phyloP scores from a whole-genome alignment of 2,329 filamentous ascomycete genomes.

The Pestalotiopsis sp. region DNA sequence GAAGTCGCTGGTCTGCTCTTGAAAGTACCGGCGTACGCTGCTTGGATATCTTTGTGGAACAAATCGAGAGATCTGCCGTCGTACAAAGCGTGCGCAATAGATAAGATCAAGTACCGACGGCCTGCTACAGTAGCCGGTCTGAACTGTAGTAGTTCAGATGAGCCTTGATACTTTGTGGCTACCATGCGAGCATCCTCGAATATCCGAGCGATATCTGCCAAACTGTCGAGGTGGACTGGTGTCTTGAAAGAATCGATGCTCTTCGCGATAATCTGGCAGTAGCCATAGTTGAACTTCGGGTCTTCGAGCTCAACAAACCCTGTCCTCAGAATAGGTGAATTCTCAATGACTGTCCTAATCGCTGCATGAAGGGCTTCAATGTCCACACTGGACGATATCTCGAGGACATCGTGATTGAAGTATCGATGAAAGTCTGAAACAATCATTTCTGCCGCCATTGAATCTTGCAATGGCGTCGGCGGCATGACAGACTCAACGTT shows the following conservation, averaged over 20 bases:
- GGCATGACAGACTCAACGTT: conserved; percentile 67
- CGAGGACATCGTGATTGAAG: conserved; percentile 82
- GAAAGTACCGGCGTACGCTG: conserved; percentile 59
- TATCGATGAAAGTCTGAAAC: conserved; percentile 75
- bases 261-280: conserved; percentile 51
- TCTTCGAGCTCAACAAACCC: conserved; percentile 70
- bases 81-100: conserved; percentile 85
- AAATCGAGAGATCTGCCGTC: conserved; percentile 83
- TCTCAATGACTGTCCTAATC: conserved; percentile 61
- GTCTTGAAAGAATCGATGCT: conserved; percentile 22
- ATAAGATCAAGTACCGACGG: conserved; percentile 58
- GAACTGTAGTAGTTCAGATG: conserved; percentile 51
- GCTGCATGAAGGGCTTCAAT: conserved; percentile 58
- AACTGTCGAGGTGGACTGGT: conserved; percentile 24
- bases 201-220: conserved; percentile 37
- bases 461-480: conserved; percentile 82
- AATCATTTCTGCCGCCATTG: conserved; percentile 82
- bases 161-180: conserved; percentile 40
- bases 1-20: conserved; percentile 50
- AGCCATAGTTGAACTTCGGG: conserved; percentile 52
- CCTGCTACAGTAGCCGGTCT: conserved; percentile 38
- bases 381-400: conserved; percentile 59
- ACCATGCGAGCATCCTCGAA: conserved; percentile 38
- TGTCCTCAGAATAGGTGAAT: conserved; percentile 75
- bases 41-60: conserved; percentile 70